These are phyloP conservation scores for Aspergillus carlsbadensis DNA, from an alignment of 495 filamentous ascomycete genomes.

Conservation along the genomic window DNA sequence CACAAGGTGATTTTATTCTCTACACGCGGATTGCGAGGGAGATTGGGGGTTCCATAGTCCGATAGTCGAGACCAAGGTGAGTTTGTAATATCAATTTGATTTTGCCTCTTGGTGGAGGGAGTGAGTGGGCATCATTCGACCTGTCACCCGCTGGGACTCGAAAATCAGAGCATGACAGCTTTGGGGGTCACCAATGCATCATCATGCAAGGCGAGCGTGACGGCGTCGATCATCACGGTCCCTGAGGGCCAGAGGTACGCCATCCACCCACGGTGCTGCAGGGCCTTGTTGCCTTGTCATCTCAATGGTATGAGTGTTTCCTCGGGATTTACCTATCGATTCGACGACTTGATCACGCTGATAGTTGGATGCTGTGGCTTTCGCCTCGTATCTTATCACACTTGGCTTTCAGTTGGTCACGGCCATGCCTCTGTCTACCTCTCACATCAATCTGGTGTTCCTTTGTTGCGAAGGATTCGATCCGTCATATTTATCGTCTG, in stretches of 20 bases:
- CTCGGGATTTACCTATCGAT: too few species aligned
- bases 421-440: not conserved
- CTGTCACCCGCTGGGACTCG: constrained; percentile 15
- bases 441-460: not conserved
- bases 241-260: too few species aligned
- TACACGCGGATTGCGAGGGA: constrained; percentile 6
- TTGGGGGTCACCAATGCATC: not conserved
- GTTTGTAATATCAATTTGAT: too few species aligned
- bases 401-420: not conserved
- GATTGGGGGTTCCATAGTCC: not conserved
- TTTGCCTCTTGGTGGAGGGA: constrained; percentile 7
- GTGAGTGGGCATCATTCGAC: not conserved
- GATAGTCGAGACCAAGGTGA: not conserved
- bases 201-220: constrained; percentile 3
- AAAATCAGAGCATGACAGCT: constrained; percentile 7
- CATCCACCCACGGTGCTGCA: too few species aligned
- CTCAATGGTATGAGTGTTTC: too few species aligned
- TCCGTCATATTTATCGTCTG: constrained; percentile 12
- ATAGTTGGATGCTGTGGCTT: too few species aligned
- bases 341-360: too few species aligned
- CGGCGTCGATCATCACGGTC: not conserved
- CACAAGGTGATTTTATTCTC: not conserved
- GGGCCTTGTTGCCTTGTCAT: too few species aligned
- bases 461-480: not conserved
- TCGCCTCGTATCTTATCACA: not conserved